A percentile compares a stretch with the other conserved stretches of the same genome.
Evolutionary conservation across 2,329 filamentous ascomycete genomes (phyloP).

Genomic region (Ophiostoma tasmaniense): DNA sequence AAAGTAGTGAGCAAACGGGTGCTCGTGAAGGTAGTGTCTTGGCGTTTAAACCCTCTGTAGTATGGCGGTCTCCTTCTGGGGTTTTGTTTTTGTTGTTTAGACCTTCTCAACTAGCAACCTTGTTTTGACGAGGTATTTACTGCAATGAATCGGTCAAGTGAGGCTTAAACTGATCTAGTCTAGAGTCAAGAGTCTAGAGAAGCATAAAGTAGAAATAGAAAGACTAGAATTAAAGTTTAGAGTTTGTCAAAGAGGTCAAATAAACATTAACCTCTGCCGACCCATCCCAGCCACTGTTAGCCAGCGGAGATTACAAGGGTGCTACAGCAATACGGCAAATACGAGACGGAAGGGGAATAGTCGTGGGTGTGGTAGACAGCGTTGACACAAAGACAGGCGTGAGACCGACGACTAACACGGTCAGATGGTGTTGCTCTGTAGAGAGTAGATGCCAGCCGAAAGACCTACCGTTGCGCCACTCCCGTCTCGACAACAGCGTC

Average conservation of each 20-base stretch:
- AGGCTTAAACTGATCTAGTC: neutral
- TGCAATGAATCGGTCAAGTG: neutral
- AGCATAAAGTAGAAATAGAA: neutral
- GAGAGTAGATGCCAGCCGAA: neutral
- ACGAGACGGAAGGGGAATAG: conserved; percentile 6
- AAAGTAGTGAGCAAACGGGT: neutral
- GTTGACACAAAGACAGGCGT: neutral
- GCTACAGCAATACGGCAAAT: conserved; percentile 1
- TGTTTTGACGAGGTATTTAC: neutral
- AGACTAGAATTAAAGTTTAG: no score
- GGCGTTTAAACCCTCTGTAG: neutral
- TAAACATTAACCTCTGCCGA: neutral
- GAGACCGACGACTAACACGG: neutral
- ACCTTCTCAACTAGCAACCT: neutral
- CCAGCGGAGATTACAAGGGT: neutral
- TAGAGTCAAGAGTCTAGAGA: neutral
- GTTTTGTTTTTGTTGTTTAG: neutral
- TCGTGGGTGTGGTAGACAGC: neutral
- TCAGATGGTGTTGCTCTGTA: neutral
- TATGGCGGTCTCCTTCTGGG: neutral
- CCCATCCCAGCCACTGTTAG: neutral
- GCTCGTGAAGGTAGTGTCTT: neutral
- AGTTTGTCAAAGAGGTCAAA: neutral
- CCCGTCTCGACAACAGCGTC: neutral
- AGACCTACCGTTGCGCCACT: neutral